Evolutionary conservation across 2,329 filamentous ascomycete genomes (phyloP).

Genomic region (Laburnicola sp.): DNA sequence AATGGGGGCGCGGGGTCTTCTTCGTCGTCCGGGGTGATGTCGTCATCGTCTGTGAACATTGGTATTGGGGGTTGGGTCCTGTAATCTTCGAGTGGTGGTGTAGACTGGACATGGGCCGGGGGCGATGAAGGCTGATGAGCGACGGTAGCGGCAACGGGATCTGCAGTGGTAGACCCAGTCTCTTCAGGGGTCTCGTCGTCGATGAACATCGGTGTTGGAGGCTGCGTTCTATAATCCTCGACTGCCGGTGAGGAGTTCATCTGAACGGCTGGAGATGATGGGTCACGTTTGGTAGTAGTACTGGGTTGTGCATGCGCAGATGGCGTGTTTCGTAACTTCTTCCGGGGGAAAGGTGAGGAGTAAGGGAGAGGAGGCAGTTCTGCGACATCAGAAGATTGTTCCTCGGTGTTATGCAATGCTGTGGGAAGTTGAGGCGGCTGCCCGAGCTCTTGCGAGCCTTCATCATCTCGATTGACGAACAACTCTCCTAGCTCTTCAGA

Average conservation of each 20-base stretch:
- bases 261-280: slow-evolving; percentile 6
- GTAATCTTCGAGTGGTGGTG: neutral
- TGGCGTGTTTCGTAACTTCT: neutral
- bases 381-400: slow-evolving; percentile 3
- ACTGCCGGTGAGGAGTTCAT: slow-evolving; percentile 8
- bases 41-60: slow-evolving; percentile 4
- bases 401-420: slow-evolving; percentile 8
- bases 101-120: neutral
- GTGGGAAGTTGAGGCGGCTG: slow-evolving; percentile 5
- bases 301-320: neutral
- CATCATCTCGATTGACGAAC: neutral
- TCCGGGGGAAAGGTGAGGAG: neutral
- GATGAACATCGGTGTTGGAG: slow-evolving; percentile 32
- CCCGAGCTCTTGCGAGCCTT: slow-evolving; percentile 26
- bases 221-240: slow-evolving; percentile 18
- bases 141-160: neutral
- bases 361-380: neutral
- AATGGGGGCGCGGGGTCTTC: neutral
- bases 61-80: neutral
- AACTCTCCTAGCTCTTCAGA: slow-evolving; percentile 16
- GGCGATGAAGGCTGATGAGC: neutral
- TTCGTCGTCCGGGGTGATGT: slow-evolving; percentile 20
- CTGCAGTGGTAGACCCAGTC: too few relatives aligned
- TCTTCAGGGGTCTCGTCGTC: slow-evolving; percentile 21
- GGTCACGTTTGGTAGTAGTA: neutral